A percentile compares a stretch with the other conserved stretches of the same genome.
Evolutionary conservation across 2,329 filamentous ascomycete species (phyloP).

Genomic region (Aureobasidium uvarum): DNA sequence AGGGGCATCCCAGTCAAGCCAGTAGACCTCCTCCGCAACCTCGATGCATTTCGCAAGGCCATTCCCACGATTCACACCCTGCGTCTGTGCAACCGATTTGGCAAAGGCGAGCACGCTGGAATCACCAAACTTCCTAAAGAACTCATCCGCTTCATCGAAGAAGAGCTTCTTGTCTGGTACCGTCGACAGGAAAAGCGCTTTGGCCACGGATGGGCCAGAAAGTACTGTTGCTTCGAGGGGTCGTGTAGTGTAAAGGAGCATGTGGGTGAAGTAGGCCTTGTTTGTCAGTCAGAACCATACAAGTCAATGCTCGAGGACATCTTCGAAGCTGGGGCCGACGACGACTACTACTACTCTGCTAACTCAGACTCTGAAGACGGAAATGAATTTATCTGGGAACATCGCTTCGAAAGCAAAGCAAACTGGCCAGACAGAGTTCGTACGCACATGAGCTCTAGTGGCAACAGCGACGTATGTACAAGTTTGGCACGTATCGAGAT

Average conservation of each 20-base stretch:
- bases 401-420: neutral
- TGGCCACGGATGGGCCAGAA: neutral
- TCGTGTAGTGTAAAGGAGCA: neutral
- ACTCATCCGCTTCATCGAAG: slow-evolving; percentile 2
- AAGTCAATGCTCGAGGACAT: too few relatives aligned
- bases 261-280: neutral
- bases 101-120: neutral
- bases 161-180: neutral
- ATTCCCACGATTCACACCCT: neutral
- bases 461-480: neutral
- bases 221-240: slow-evolving; percentile 1
- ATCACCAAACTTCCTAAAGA: slow-evolving; percentile 6
- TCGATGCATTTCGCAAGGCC: slow-evolving; percentile 1
- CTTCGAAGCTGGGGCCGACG: neutral
- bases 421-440: neutral
- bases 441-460: neutral
- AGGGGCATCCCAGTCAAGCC: neutral
- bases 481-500: too few relatives aligned
- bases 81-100: slow-evolving; percentile 9
- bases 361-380: neutral
- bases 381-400: neutral
- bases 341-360: too few relatives aligned
- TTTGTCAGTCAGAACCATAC: too few relatives aligned
- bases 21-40: neutral
- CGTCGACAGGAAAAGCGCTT: neutral